Conservation (phyloP, 768 basidiomycete species). For the Phaeotremella skinneri region DNA sequence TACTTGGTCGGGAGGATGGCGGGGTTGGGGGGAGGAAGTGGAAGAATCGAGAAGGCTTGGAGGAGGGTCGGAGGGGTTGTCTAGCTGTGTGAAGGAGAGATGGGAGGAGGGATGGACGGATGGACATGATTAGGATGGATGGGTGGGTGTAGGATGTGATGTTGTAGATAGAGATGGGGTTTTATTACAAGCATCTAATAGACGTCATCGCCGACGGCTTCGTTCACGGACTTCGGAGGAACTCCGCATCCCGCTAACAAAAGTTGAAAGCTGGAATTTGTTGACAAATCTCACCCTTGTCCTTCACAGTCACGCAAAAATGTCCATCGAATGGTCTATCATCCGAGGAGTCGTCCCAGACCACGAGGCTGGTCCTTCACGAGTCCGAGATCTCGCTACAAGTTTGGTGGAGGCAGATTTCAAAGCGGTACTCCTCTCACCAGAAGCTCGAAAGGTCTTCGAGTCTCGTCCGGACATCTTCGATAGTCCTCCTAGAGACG, state of each 20-base stretch:
- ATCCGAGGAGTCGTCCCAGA: conserved; percentile 13
- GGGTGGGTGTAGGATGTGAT: not conserved
- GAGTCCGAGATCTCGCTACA: conserved; percentile 40
- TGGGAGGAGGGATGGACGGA: conserved; percentile 20
- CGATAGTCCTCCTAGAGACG: conserved; percentile 45
- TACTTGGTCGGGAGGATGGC: conserved; percentile 5
- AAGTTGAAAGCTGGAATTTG: conserved; percentile 6
- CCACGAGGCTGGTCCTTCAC: conserved; percentile 10
- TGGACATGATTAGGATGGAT: conserved; percentile 13
- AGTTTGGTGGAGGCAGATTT: conserved; percentile 51
- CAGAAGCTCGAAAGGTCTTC: conserved; percentile 53
- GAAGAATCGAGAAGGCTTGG: conserved; percentile 1
- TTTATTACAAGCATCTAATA: not conserved
- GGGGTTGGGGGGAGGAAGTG: conserved; percentile 4
- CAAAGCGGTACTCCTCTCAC: conserved; percentile 52
- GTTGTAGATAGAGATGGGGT: not conserved
- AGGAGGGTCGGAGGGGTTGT: conserved; percentile 5
- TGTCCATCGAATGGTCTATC: conserved; percentile 36
- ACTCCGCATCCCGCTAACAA: conserved; percentile 7
- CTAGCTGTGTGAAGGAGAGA: conserved; percentile 15
- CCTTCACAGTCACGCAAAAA: not conserved
- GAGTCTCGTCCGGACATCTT: conserved; percentile 36
- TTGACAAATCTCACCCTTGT: too few species aligned
- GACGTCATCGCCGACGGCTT: not conserved
- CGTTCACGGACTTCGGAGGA: conserved; percentile 2